phyloP scores from a whole-genome alignment of 441 rosid genomes.

The Melastoma candidum region DNA sequence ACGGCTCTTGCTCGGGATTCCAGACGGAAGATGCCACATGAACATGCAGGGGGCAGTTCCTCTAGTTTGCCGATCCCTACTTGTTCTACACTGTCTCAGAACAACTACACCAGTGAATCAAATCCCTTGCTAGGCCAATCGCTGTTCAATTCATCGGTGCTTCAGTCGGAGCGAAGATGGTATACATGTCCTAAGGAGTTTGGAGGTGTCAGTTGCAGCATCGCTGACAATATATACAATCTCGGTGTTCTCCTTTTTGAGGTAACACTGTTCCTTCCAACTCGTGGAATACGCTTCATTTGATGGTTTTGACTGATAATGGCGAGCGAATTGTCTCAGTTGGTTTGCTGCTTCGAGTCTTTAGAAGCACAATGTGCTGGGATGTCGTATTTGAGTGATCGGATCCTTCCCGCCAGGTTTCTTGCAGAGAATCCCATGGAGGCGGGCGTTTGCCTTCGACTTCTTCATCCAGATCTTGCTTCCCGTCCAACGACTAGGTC shows the following conservation, averaged over 20 bases:
- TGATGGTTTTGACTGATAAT: too few species aligned
- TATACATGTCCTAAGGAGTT: constrained; percentile 4
- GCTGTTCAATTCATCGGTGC: not conserved
- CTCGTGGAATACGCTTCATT: too few species aligned
- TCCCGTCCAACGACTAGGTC: constrained; percentile 82
- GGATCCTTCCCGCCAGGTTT: constrained; percentile 87
- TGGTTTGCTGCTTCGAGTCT: constrained; percentile 63
- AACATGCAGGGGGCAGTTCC: constrained; percentile 22
- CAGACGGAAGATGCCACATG: constrained; percentile 32
- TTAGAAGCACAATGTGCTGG: constrained; percentile 57
- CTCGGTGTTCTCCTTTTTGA: constrained; percentile 9
- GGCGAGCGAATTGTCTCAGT: constrained; percentile 28
- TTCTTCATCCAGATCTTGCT: constrained; percentile 81
- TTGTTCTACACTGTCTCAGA: constrained; percentile 20
- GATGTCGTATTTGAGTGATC: constrained; percentile 63
- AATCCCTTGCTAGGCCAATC: constrained; percentile 18
- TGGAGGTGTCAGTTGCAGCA: constrained; percentile 3
- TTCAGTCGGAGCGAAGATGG: constrained; percentile 8
- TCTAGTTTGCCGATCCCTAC: constrained; percentile 19
- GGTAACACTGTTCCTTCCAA: not conserved
- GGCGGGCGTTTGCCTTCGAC: constrained; percentile 89
- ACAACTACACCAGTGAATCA: constrained; percentile 16
- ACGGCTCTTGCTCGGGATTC: constrained; percentile 23
- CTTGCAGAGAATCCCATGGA: constrained; percentile 80
- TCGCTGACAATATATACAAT: constrained; percentile 2